Percentiles rank a stretch among this genome's conserved stretches.
Evolutionary conservation across 176 grass and related monocot genomes (phyloP).

Genomic region (Puya raimondii): DNA sequence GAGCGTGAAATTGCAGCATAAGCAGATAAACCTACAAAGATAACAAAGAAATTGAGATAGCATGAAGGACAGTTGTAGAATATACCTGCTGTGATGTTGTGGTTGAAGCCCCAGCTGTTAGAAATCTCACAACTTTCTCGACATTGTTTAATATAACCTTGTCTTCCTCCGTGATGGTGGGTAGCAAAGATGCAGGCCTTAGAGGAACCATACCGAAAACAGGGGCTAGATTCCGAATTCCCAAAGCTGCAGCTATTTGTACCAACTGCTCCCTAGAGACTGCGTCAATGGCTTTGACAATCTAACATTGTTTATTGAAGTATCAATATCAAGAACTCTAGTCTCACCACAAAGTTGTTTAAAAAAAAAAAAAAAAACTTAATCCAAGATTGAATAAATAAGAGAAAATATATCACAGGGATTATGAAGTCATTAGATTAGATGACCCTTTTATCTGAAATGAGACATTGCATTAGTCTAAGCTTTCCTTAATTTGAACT

Average conservation of each 20-base stretch:
- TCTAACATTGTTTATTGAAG: conserved; percentile 18
- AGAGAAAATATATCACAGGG: too few species aligned
- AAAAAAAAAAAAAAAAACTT: too few species aligned
- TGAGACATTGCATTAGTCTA: too few species aligned
- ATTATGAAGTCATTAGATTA: too few species aligned
- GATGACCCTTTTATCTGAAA: too few species aligned
- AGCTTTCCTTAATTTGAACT: background rate
- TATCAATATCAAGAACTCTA: background rate
- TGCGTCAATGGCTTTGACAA: conserved; percentile 97
- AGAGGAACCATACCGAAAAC: conserved; percentile 84
- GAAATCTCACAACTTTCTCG: conserved; percentile 79
- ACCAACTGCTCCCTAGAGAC: conserved; percentile 84
- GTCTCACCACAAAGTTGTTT: too few species aligned
- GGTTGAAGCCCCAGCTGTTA: conserved; percentile 53
- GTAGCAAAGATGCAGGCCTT: conserved; percentile 52
- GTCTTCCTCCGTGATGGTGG: conserved; percentile 85
- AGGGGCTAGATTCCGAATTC: conserved; percentile 44
- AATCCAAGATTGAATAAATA: too few species aligned
- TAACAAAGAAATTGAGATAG: background rate
- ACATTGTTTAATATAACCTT: conserved; percentile 91
- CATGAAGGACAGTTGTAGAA: background rate
- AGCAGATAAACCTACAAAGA: background rate
- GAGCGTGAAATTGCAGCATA: background rate
- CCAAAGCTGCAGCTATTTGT: conserved; percentile 58
- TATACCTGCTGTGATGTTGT: conserved; percentile 50